Percentiles rank a stretch among this genome's conserved stretches.
These are phyloP conservation scores for Ganoderma leucocontextum DNA, from an alignment of 1,284 basidiomycete genomes.

Conservation along the genomic window DNA sequence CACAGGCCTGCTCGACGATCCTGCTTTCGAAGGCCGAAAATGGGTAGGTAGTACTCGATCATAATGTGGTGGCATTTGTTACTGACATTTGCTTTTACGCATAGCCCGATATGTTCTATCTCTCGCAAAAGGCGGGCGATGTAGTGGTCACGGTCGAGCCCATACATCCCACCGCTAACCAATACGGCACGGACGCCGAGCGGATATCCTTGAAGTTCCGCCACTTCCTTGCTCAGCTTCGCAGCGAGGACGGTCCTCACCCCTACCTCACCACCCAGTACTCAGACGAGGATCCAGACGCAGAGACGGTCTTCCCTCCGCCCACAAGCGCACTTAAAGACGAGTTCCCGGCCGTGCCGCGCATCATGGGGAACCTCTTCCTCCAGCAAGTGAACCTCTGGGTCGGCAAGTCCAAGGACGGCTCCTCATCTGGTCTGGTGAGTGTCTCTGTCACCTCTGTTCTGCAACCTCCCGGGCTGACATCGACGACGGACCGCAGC, in stretches of 20 bases:
- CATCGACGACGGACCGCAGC: slow-evolving; percentile 35
- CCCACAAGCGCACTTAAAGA: slow-evolving; percentile 41
- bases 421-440: slow-evolving; percentile 44
- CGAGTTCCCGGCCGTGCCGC: slow-evolving; percentile 42
- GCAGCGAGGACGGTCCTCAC: slow-evolving; percentile 34
- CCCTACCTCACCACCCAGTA: slow-evolving; percentile 47
- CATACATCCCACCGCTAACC: slow-evolving; percentile 38
- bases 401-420: slow-evolving; percentile 42
- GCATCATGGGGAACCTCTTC: slow-evolving; percentile 44
- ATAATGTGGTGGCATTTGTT: no score
- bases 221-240: slow-evolving; percentile 37
- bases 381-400: slow-evolving; percentile 47
- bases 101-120: no score
- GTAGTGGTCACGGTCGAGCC: slow-evolving; percentile 42
- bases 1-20: slow-evolving; percentile 40
- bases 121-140: slow-evolving; percentile 39
- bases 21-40: slow-evolving; percentile 37
- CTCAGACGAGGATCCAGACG: slow-evolving; percentile 39
- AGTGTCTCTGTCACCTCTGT: slow-evolving; percentile 6
- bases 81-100: not conserved
- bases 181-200: slow-evolving; percentile 43
- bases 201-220: slow-evolving; percentile 38
- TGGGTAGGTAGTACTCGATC: slow-evolving; percentile 38
- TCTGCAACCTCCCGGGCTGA: not conserved
- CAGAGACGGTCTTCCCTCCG: slow-evolving; percentile 42